Evolutionary conservation across 2,329 filamentous ascomycete species (phyloP).

Genomic region (Fusarium floridanum): DNA sequence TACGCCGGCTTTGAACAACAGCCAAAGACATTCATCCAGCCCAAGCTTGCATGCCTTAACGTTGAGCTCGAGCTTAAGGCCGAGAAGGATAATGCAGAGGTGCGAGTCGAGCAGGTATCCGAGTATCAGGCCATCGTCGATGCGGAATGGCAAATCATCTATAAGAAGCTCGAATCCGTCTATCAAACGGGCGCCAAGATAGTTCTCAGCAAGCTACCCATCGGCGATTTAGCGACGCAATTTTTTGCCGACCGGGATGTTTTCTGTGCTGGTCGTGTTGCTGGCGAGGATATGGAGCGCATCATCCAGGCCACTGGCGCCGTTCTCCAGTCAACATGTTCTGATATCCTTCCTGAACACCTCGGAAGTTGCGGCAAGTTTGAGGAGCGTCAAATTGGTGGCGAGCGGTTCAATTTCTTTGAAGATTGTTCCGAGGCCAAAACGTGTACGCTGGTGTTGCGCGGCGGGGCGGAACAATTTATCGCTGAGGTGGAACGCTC

Average conservation of each 20-base stretch:
- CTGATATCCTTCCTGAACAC: slow-evolving; percentile 91
- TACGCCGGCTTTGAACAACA: slow-evolving; percentile 99
- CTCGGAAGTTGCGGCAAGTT: slow-evolving; percentile 91
- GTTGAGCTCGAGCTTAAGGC: slow-evolving; percentile 98
- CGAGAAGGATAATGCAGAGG: slow-evolving; percentile 99
- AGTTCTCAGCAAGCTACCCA: slow-evolving; percentile 95
- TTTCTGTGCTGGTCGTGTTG: slow-evolving; percentile 96
- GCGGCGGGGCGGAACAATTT: slow-evolving; percentile 98
- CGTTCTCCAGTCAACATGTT: slow-evolving; percentile 94
- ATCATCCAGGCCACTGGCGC: slow-evolving; percentile 95
- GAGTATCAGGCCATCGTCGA: slow-evolving; percentile 99
- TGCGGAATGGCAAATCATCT: slow-evolving; percentile 99
- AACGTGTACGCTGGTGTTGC: slow-evolving; percentile 95
- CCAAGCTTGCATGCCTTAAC: slow-evolving; percentile 97
- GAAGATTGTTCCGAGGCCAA: slow-evolving; percentile 95
- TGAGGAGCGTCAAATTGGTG: slow-evolving; percentile 96
- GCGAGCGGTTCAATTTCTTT: slow-evolving; percentile 98
- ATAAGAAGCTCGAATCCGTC: slow-evolving; percentile 97
- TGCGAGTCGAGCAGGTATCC: slow-evolving; percentile 96
- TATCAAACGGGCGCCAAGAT: slow-evolving; percentile 97
- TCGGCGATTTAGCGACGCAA: slow-evolving; percentile 97
- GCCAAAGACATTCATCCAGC: slow-evolving; percentile 93
- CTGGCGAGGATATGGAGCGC: slow-evolving; percentile 93
- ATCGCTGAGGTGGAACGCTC: slow-evolving; percentile 98
- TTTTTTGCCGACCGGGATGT: slow-evolving; percentile 98